Percentiles rank a stretch among this genome's conserved stretches.
Conservation (phyloP, 495 filamentous ascomycete species). For the Lophiostoma macrostomum region DNA sequence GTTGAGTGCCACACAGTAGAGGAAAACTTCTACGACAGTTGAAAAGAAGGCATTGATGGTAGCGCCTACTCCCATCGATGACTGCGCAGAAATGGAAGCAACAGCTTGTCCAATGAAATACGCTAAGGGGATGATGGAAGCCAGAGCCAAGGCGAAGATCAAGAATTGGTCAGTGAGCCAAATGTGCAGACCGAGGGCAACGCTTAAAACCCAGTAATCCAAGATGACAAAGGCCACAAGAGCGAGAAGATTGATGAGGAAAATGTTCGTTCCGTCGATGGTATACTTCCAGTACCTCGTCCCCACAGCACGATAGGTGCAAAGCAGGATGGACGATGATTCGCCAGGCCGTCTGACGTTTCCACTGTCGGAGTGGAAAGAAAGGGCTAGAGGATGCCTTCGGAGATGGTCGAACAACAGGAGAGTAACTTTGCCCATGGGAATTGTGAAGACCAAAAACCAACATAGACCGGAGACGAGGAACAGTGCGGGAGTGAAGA, state of each 20-base stretch:
- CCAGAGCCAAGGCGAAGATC: constrained; percentile 77
- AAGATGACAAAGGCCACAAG: constrained; percentile 89
- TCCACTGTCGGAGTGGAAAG: constrained; percentile 82
- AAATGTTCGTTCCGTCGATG: constrained; percentile 96
- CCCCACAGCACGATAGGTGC: constrained; percentile 94
- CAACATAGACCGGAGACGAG: constrained; percentile 86
- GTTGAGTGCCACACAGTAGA: constrained; percentile 92
- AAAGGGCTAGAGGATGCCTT: constrained; percentile 85
- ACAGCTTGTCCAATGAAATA: constrained; percentile 99
- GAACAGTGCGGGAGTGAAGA: constrained; percentile 85
- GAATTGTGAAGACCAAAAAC: constrained; percentile 96
- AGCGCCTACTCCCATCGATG: constrained; percentile 98
- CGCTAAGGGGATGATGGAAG: constrained; percentile 94
- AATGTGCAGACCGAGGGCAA: constrained; percentile 62
- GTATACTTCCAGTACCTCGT: constrained; percentile 99
- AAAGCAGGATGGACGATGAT: constrained; percentile 85
- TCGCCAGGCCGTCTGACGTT: constrained; percentile 66
- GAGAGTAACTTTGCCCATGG: constrained; percentile 93
- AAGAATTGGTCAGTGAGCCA: constrained; percentile 75
- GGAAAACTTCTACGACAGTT: constrained; percentile 96
- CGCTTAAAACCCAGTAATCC: constrained; percentile 77
- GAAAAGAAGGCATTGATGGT: constrained; percentile 99
- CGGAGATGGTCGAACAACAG: constrained; percentile 89
- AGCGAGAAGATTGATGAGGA: constrained; percentile 92
- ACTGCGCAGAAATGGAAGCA: constrained; percentile 98